Evolutionary conservation across 768 basidiomycete genomes (phyloP).

Genomic region (Cyathus striatus): DNA sequence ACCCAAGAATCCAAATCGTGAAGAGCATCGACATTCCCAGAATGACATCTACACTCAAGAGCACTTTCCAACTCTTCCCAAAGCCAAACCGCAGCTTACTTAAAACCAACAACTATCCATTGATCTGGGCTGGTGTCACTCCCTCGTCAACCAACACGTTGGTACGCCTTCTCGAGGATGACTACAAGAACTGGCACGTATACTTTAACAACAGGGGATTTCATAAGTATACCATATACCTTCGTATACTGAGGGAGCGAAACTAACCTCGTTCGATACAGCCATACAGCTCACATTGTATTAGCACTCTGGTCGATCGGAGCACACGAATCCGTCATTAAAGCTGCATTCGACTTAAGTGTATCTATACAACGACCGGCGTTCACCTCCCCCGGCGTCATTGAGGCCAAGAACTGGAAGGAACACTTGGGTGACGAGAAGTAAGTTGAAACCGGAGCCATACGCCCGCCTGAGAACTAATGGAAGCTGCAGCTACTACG

Average conservation of each 20-base stretch:
- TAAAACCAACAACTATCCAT: no score
- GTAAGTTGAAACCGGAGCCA: slow-evolving; percentile 31
- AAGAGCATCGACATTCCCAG: no score
- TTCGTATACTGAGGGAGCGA: not conserved
- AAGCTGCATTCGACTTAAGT: slow-evolving; percentile 30
- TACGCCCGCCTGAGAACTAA: not conserved
- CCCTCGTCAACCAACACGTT: no score
- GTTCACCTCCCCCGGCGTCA: slow-evolving; percentile 35
- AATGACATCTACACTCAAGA: no score
- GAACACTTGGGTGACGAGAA: slow-evolving; percentile 46
- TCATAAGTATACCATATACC: not conserved
- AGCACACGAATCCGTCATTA: slow-evolving; percentile 24
- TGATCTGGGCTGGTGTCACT: no score
- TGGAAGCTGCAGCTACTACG: slow-evolving; percentile 51
- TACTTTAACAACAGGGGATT: not conserved
- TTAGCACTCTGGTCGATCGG: slow-evolving; percentile 22
- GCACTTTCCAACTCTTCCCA: no score
- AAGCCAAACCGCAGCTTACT: no score
- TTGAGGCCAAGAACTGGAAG: no score
- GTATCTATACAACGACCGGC: slow-evolving; percentile 27
- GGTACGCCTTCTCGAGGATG: no score
- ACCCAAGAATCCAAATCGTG: no score
- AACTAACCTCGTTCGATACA: slow-evolving; percentile 2
- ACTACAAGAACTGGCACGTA: not conserved
- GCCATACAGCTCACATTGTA: slow-evolving; percentile 18